Percentiles rank a stretch among this genome's conserved stretches.
phyloP scores from a whole-genome alignment of 78 protist genomes.

The Speleostelium caveatum region DNA sequence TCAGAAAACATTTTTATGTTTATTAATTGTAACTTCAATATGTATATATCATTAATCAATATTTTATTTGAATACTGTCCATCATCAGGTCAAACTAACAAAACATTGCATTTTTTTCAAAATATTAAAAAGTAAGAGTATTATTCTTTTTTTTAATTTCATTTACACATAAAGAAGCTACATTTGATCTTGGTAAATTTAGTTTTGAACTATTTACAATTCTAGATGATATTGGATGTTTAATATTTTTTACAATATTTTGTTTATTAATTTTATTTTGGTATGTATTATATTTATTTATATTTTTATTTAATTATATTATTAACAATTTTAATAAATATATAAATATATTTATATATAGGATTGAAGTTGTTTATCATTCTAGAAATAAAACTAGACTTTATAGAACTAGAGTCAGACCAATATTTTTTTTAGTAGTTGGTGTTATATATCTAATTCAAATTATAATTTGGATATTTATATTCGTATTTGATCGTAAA shows the following conservation, averaged over 20 bases:
- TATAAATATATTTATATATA: not conserved
- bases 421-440: slow-evolving; percentile 27
- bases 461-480: slow-evolving; percentile 54
- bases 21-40: slow-evolving; percentile 45
- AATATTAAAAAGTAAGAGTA: slow-evolving; percentile 21
- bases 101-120: not conserved
- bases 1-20: slow-evolving; percentile 49
- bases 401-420: slow-evolving; percentile 37
- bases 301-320: not conserved
- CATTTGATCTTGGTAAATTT: slow-evolving; percentile 63
- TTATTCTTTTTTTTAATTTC: slow-evolving; percentile 39
- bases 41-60: slow-evolving; percentile 25
- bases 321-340: not conserved
- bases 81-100: not conserved
- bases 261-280: slow-evolving; percentile 65
- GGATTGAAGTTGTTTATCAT: slow-evolving; percentile 76
- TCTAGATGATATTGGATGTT: slow-evolving; percentile 57
- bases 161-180: not conserved
- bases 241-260: slow-evolving; percentile 62
- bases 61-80: not conserved
- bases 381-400: slow-evolving; percentile 45
- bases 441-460: slow-evolving; percentile 39
- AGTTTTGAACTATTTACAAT: slow-evolving; percentile 46
- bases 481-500: not conserved
- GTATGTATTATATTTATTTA: not conserved